Percentiles rank a stretch among this genome's conserved stretches.
These are phyloP conservation scores for Phalaenopsis hybrid DNA, from an alignment of 116 monocot species.

Conservation along the genomic window DNA sequence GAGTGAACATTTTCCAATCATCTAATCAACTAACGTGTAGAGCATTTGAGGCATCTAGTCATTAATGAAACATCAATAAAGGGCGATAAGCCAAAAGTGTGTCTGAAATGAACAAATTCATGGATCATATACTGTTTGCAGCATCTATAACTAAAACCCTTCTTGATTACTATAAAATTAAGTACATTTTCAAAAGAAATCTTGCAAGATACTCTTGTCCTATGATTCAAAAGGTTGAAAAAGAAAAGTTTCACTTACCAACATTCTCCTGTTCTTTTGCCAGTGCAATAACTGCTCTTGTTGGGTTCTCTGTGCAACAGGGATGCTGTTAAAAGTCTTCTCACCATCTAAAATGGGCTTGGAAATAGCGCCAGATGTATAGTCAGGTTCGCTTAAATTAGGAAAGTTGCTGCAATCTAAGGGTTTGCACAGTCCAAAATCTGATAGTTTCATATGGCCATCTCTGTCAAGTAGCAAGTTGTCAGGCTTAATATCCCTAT, in stretches of 20 bases:
- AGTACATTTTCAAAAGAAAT: not conserved
- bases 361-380: slow-evolving; percentile 35
- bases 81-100: not conserved
- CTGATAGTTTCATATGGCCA: slow-evolving; percentile 87
- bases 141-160: not conserved
- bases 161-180: not conserved
- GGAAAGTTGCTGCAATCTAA: slow-evolving; percentile 65
- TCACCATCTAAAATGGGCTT: slow-evolving; percentile 38
- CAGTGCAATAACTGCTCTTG: slow-evolving; percentile 92
- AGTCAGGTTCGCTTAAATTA: slow-evolving; percentile 65
- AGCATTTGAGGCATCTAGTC: not conserved
- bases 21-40: not conserved
- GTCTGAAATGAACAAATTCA: not conserved
- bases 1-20: not conserved
- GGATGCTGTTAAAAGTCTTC: slow-evolving; percentile 31
- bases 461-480: slow-evolving; percentile 72
- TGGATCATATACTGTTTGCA: not conserved
- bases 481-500: slow-evolving; percentile 95
- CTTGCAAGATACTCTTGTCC: not conserved
- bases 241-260: slow-evolving; percentile 38
- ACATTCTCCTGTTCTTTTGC: slow-evolving; percentile 89
- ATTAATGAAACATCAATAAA: slow-evolving; percentile 1
- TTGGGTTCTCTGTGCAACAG: slow-evolving; percentile 68
- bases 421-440: slow-evolving; percentile 95
- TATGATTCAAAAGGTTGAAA: not conserved